Conservation (phyloP, 495 filamentous ascomycete genomes). For the Zalerion maritima region DNA sequence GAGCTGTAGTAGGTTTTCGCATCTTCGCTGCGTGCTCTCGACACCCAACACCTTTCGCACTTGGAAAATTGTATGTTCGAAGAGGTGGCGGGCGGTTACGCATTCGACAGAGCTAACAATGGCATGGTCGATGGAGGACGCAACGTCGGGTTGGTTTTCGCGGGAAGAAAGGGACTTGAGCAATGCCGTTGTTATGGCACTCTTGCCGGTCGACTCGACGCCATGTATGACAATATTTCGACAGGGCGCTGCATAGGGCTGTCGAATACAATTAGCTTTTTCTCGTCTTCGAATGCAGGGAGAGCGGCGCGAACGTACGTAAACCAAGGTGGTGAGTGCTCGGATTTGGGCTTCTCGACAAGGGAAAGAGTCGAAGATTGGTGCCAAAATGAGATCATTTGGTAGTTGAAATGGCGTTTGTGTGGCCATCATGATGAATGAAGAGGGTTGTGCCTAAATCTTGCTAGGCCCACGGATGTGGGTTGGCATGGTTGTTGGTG, state of each 20-base stretch:
- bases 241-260: slow-evolving; percentile 30
- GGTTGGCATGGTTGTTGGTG: too few species aligned
- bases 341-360: slow-evolving; percentile 51
- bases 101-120: slow-evolving; percentile 73
- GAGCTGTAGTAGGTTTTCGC: slow-evolving; percentile 64
- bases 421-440: too few species aligned
- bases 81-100: slow-evolving; percentile 76
- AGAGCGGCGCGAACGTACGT: slow-evolving; percentile 28
- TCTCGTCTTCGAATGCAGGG: not conserved
- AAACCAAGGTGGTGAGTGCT: slow-evolving; percentile 46
- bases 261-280: slow-evolving; percentile 1
- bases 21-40: slow-evolving; percentile 35
- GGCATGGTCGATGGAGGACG: slow-evolving; percentile 39
- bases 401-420: slow-evolving; percentile 29
- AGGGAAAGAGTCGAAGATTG: slow-evolving; percentile 36
- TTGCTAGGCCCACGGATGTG: too few species aligned
- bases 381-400: slow-evolving; percentile 35
- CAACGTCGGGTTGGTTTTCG: slow-evolving; percentile 4
- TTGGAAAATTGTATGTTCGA: slow-evolving; percentile 46
- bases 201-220: slow-evolving; percentile 87
- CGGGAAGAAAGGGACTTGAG: slow-evolving; percentile 30
- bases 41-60: slow-evolving; percentile 37
- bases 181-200: slow-evolving; percentile 47
- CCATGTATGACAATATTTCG: slow-evolving; percentile 65
- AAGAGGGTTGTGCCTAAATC: too few species aligned